Base-by-base conservation (phyloP, 1,284 basidiomycete species). In the Uromyces viciae-fabae region DNA sequence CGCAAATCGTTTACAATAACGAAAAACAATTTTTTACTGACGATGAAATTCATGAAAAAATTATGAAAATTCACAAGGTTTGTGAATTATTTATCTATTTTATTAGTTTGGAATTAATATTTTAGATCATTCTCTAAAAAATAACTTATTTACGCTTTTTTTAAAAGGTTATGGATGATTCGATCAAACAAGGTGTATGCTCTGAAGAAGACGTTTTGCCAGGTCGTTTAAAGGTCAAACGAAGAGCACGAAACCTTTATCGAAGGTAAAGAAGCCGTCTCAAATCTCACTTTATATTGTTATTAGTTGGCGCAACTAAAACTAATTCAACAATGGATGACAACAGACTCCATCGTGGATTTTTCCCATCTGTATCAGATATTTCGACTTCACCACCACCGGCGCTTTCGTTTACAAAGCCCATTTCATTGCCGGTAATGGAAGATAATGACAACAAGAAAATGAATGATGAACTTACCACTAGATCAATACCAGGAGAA, bases 1-100 rank as follows among this genome's bases (percentile, higher is more conserved):
- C 94, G 7, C 94, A 95, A 87, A 93, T 97, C 66, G 94, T 98
- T 1, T 94, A 94, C 87, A 93, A 98, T 86, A 98, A 98, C 84
- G 95, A 98, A 86, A 90, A 91, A 82, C 91, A 89, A 91, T 94
- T 93, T 66, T 89, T 92, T 80, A 89, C 90, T 2, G 90, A 92
- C 68, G 90, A 90, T 17, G 92, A 94, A 56, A 93, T 97, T 82
- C 89, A 91, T 83, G 86, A 88, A 54, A 93, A 93, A 87, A 91
- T 92, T 82, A 75, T 86, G 62, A 84, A 82, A 71, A 82, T 84
- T 81, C 82, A 80, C 83, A 17, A 84, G 84, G 64, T 83, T 85
- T 58, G 84, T 42, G 11, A n/a, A 64, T 33, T 4, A 8, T 17
- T n/a, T 14, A 9, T 28, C 25, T 36, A 36, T 22, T 7, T 14